Evolutionary conservation across 2,329 filamentous ascomycete species (phyloP).

Genomic region (Sporothrix dimorphospora): DNA sequence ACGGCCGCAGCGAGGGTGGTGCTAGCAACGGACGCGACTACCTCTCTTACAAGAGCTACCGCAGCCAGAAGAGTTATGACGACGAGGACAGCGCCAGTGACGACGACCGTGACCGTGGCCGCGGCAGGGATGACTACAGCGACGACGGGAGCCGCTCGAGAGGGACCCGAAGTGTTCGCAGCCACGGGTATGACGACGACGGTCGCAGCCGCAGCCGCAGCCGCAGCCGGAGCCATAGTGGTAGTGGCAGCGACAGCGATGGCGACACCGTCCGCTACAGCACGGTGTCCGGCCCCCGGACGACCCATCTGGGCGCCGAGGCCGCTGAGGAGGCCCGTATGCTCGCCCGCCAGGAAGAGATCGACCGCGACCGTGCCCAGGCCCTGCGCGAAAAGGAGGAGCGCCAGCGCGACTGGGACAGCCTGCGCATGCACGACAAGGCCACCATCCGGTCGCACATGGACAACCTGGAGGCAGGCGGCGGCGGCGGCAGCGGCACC

Average conservation of each 20-base stretch:
- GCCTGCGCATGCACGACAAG: slow-evolving; percentile 29
- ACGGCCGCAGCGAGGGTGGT: neutral
- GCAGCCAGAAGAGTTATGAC: slow-evolving; percentile 1
- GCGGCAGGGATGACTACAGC: neutral
- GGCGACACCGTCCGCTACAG: neutral
- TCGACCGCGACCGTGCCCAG: slow-evolving; percentile 22
- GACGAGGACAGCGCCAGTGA: neutral
- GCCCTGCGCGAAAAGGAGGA: neutral
- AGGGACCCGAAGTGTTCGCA: neutral
- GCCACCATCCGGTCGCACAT: slow-evolving; percentile 4
- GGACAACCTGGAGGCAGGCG: neutral
- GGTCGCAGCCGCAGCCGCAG: neutral
- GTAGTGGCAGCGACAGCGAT: slow-evolving; percentile 3
- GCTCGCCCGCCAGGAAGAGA: slow-evolving; percentile 2
- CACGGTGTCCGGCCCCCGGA: neutral
- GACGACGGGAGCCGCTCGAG: slow-evolving; percentile 14
- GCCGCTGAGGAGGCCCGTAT: slow-evolving; percentile 21
- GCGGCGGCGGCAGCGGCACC: neutral
- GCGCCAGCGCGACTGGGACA: slow-evolving; percentile 30
- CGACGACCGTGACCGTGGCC: neutral
- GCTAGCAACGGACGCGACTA: neutral
- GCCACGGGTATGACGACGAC: neutral
- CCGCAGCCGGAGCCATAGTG: neutral
- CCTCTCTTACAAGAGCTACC: slow-evolving; percentile 7
- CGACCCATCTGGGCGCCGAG: neutral